phyloP scores from a whole-genome alignment of 139 green algal genomes.

The Chlamydomonas incerta region DNA sequence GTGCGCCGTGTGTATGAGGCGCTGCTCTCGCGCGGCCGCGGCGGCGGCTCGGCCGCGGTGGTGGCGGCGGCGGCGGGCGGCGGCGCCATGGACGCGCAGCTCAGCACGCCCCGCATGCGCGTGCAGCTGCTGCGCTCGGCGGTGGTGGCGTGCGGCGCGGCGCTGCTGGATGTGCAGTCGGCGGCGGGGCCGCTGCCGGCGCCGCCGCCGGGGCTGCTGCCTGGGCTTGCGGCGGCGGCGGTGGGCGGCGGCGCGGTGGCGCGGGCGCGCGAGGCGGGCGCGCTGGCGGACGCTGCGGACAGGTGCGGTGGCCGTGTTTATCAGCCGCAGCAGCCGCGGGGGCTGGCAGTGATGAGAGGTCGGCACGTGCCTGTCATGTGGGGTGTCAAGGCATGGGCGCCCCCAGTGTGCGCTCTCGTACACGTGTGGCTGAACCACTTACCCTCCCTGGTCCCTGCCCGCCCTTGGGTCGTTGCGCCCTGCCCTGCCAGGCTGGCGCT shows the following conservation, averaged over 20 bases:
- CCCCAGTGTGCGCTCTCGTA: too few species aligned
- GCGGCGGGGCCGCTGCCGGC: background rate
- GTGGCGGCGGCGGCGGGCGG: conserved; percentile 35
- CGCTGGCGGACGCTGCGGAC: conserved; percentile 3
- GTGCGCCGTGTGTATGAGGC: conserved; percentile 58
- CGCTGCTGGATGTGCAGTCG: conserved; percentile 5
- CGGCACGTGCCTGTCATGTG: too few species aligned
- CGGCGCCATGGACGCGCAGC: background rate
- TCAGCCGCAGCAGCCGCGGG: too few species aligned
- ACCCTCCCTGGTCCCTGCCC: too few species aligned
- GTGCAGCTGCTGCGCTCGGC: conserved; percentile 16
- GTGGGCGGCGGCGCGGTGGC: background rate
- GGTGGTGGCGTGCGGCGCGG: background rate
- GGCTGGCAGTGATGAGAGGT: too few species aligned
- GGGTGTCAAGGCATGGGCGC: too few species aligned
- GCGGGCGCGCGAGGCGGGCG: conserved; percentile 5
- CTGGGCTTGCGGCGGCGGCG: background rate
- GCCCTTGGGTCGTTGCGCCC: background rate
- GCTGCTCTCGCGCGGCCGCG: conserved; percentile 44
- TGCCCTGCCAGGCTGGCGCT: conserved; percentile 33
- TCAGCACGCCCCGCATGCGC: background rate
- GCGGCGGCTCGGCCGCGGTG: conserved; percentile 31
- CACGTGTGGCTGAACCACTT: too few species aligned
- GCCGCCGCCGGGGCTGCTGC: background rate
- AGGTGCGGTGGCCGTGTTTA: too few species aligned